These are phyloP conservation scores for Theileria annulata DNA, from an alignment of 169 alveolate genomes.

Conservation along the genomic window DNA sequence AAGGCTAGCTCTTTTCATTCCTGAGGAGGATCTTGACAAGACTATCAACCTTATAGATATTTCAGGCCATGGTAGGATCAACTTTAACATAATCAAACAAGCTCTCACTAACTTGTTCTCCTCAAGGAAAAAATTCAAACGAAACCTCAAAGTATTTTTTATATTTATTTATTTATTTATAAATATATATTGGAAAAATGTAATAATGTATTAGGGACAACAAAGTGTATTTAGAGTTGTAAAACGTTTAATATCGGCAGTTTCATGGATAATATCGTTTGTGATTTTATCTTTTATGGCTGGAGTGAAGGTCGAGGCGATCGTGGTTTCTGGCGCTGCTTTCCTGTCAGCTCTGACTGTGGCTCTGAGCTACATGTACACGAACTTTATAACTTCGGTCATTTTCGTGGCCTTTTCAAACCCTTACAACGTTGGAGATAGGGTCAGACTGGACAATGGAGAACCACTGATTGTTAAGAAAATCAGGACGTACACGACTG, in stretches of 20 bases:
- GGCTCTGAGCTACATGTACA: slow-evolving; percentile 81
- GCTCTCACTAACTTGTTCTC: slow-evolving; percentile 70
- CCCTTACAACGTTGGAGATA: slow-evolving; percentile 85
- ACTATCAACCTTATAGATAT: slow-evolving; percentile 74
- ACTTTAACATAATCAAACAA: slow-evolving; percentile 68
- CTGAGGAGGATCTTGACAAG: slow-evolving; percentile 70
- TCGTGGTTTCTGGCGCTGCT: slow-evolving; percentile 88
- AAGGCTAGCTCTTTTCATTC: slow-evolving; percentile 56
- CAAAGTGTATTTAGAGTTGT: slow-evolving; percentile 82
- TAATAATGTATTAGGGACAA: slow-evolving; percentile 61
- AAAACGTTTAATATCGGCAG: slow-evolving; percentile 76
- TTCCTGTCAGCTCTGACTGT: slow-evolving; percentile 83
- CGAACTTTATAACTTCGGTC: slow-evolving; percentile 84
- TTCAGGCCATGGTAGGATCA: slow-evolving; percentile 80
- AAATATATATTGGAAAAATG: neutral
- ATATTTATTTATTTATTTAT: neutral
- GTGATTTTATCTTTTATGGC: slow-evolving; percentile 75
- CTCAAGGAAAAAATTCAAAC: slow-evolving; percentile 72
- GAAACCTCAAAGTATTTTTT: slow-evolving; percentile 53
- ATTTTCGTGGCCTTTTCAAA: slow-evolving; percentile 85
- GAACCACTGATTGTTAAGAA: slow-evolving; percentile 80
- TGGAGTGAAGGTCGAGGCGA: slow-evolving; percentile 83
- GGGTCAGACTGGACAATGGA: slow-evolving; percentile 81
- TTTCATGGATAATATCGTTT: slow-evolving; percentile 72
- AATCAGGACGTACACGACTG: slow-evolving; percentile 84